Evolutionary conservation across 805 yeast species (phyloP).

Genomic region (Metschnikowia cubensis): DNA sequence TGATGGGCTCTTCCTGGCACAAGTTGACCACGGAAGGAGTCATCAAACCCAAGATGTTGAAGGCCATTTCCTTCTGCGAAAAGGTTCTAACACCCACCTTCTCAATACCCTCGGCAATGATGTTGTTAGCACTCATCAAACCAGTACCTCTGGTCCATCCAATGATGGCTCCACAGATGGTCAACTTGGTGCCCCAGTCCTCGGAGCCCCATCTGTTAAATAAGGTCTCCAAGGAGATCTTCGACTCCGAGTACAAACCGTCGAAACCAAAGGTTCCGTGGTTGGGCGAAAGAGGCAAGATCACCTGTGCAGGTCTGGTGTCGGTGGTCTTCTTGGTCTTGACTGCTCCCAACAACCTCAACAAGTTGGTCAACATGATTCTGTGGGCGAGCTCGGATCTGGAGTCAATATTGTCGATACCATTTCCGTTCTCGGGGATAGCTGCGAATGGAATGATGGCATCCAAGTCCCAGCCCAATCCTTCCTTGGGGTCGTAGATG

Average conservation of each 20-base stretch:
- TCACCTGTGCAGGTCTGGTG: conserved; percentile 97
- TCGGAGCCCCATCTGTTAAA: conserved; percentile 99
- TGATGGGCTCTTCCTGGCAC: conserved; percentile 90
- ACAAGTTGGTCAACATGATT: conserved; percentile 93
- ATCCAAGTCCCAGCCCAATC: conserved; percentile 97
- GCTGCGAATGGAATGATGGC: conserved; percentile 97
- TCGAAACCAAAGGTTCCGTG: conserved; percentile 99
- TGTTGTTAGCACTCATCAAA: conserved; percentile 94
- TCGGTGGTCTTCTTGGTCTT: conserved; percentile 79
- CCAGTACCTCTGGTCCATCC: conserved; percentile 99
- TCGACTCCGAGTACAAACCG: conserved; percentile 97
- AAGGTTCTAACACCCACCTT: conserved; percentile 94
- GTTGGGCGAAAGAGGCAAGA: conserved; percentile 95
- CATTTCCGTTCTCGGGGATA: conserved; percentile 97
- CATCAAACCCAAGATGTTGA: conserved; percentile 91
- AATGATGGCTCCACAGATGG: conserved; percentile 96
- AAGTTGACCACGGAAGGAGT: conserved; percentile 78
- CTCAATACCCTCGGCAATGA: conserved; percentile 97
- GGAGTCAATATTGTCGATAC: conserved; percentile 87
- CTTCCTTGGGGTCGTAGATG: conserved; percentile 86
- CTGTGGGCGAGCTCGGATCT: conserved; percentile 97
- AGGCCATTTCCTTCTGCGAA: conserved; percentile 99
- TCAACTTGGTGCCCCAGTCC: conserved; percentile 91
- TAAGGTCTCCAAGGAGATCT: conserved; percentile 88
- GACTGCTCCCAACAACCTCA: conserved; percentile 88